A percentile compares a stretch with the other conserved stretches of the same genome.
phyloP scores from a whole-genome alignment of 2,329 filamentous ascomycete genomes.

The Exophiala dermatitidis region DNA sequence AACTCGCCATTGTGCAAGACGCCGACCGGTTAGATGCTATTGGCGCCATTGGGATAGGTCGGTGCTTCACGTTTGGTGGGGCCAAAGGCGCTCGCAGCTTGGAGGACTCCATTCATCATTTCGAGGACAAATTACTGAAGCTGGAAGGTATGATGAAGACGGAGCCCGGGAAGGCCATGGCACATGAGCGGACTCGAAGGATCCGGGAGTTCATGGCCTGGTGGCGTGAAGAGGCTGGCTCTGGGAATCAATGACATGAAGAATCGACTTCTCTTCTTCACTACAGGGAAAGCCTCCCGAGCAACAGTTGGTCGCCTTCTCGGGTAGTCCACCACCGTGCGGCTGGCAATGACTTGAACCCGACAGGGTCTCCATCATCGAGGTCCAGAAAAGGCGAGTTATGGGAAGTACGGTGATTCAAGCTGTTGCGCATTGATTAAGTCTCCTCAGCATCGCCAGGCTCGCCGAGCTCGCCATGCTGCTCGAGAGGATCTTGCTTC shows the following conservation, averaged over 20 bases:
- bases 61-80: slow-evolving; percentile 70
- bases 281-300: neutral
- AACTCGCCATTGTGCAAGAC: slow-evolving; percentile 81
- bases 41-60: slow-evolving; percentile 74
- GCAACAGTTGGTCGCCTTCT: no score
- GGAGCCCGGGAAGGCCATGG: slow-evolving; percentile 44
- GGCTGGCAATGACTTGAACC: no score
- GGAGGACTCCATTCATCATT: slow-evolving; percentile 63
- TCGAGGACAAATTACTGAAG: slow-evolving; percentile 65
- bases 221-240: slow-evolving; percentile 47
- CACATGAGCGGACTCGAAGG: slow-evolving; percentile 43
- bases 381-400: no score
- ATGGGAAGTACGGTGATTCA: no score
- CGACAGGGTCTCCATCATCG: no score
- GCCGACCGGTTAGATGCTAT: slow-evolving; percentile 89
- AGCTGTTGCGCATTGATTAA: slow-evolving; percentile 7
- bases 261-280: neutral
- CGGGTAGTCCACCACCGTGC: no score
- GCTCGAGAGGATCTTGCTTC: slow-evolving; percentile 9
- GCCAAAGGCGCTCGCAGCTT: slow-evolving; percentile 48
- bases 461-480: slow-evolving; percentile 23
- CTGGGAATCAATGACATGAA: neutral
- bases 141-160: slow-evolving; percentile 58
- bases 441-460: slow-evolving; percentile 27
- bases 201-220: slow-evolving; percentile 45